These are phyloP conservation scores for Pleodorina starrii DNA, from an alignment of 139 green algal genomes.

Conservation along the genomic window DNA sequence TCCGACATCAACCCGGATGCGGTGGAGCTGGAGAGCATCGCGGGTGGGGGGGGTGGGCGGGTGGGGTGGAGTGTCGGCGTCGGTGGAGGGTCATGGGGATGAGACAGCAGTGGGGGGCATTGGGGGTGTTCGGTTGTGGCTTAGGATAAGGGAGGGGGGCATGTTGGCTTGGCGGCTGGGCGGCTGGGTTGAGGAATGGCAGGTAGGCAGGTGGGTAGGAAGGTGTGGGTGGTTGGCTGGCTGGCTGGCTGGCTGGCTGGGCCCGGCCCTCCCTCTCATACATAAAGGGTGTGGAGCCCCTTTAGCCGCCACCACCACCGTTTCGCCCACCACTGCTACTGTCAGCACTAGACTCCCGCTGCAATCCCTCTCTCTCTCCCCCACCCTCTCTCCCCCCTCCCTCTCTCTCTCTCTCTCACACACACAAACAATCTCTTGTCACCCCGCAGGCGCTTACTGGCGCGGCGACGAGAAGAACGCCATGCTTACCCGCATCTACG, in stretches of 20 bases:
- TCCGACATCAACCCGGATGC: slow-evolving; percentile 85
- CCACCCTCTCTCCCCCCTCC: neutral
- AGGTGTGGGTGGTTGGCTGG: no score
- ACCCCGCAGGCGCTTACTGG: slow-evolving; percentile 86
- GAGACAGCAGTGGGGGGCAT: no score
- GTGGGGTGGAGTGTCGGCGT: no score
- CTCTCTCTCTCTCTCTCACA: no score
- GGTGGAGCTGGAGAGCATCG: slow-evolving; percentile 93
- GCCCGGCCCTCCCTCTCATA: no score
- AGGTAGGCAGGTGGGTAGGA: no score
- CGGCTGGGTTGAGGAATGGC: no score
- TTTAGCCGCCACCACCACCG: neutral
- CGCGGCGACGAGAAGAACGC: slow-evolving; percentile 91
- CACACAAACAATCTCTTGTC: neutral
- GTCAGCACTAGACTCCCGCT: neutral
- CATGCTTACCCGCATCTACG: slow-evolving; percentile 95
- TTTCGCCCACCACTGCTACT: neutral
- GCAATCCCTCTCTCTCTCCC: neutral
- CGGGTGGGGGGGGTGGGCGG: slow-evolving; percentile 66
- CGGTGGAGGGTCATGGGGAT: no score
- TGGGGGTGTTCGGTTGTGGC: no score
- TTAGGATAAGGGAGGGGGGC: no score
- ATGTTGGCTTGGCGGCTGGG: no score
- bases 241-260: no score
- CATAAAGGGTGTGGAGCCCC: neutral